These are phyloP conservation scores for Botrytis medusae DNA, from an alignment of 2,329 filamentous ascomycete species.

Conservation along the genomic window DNA sequence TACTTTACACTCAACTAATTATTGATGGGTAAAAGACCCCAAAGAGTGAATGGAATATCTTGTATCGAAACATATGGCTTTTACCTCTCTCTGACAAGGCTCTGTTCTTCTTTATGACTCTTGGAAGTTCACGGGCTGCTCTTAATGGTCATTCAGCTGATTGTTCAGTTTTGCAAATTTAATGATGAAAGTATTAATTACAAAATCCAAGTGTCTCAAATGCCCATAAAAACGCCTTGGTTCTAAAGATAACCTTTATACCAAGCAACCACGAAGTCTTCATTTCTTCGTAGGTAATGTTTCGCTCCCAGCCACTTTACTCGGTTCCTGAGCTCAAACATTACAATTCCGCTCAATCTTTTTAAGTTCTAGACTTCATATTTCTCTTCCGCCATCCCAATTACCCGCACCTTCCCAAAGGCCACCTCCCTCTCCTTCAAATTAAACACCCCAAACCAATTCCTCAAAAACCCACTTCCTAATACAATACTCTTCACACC, in stretches of 20 bases:
- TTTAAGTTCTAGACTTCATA: not conserved
- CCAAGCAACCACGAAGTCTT: not conserved
- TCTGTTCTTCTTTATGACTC: not conserved
- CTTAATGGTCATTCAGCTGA: not conserved
- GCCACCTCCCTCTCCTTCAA: constrained; percentile 23
- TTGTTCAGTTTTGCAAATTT: not conserved
- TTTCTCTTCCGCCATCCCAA: not conserved
- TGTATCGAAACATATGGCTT: not conserved
- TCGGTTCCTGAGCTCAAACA: not conserved
- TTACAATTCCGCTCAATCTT: not conserved
- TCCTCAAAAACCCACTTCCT: constrained; percentile 24
- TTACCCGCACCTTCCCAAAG: constrained; percentile 10
- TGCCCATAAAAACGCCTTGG: not conserved
- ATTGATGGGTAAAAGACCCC: not conserved
- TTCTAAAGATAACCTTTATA: not conserved
- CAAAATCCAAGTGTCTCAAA: not conserved
- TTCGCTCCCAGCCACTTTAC: not conserved
- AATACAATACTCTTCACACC: constrained; percentile 20
- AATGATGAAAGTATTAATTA: not conserved
- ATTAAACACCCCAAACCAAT: constrained; percentile 24
- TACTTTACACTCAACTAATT: not conserved
- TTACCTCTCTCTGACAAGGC: not conserved
- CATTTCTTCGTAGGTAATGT: not conserved
- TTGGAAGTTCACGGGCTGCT: not conserved
- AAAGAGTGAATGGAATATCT: not conserved